phyloP scores from a whole-genome alignment of 352 stramenopile species.

The Globisporangium uncinulatum region DNA sequence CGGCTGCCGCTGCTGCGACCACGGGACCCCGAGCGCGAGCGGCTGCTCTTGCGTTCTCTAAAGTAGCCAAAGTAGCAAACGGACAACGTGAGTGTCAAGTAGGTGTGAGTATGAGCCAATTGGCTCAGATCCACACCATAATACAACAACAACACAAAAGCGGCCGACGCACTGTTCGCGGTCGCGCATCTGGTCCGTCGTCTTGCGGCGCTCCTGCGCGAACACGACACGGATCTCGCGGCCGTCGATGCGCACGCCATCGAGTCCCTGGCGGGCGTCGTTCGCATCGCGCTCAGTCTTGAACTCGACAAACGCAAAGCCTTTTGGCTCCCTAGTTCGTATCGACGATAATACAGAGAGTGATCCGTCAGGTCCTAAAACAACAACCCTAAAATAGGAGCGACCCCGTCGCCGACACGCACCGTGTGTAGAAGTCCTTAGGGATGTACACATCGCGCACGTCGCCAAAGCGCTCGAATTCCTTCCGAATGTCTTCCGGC shows the following conservation, averaged over 20 bases:
- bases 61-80: background rate
- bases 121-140: conserved; percentile 6
- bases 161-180: conserved; percentile 48
- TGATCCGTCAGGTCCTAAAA: background rate
- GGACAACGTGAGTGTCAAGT: background rate
- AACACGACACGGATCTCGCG: conserved; percentile 94
- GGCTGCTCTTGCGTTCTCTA: conserved; percentile 24
- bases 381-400: background rate
- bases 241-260: conserved; percentile 90
- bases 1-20: conserved; percentile 17
- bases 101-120: background rate
- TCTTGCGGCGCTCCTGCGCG: conserved; percentile 95
- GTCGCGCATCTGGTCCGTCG: conserved; percentile 92
- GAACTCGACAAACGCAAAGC: conserved; percentile 96
- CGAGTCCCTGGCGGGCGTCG: conserved; percentile 88
- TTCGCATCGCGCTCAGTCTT: conserved; percentile 88
- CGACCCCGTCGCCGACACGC: conserved; percentile 5
- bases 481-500: conserved; percentile 87
- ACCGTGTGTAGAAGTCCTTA: conserved; percentile 91
- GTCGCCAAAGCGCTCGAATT: conserved; percentile 92
- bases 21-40: conserved; percentile 32
- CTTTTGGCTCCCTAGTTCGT: conserved; percentile 79
- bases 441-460: conserved; percentile 96
- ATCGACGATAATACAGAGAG: too few species aligned
- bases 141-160: conserved; percentile 2